Evolutionary conservation across 495 filamentous ascomycete species (phyloP).

Genomic region (Aspergillus ellipticus): DNA sequence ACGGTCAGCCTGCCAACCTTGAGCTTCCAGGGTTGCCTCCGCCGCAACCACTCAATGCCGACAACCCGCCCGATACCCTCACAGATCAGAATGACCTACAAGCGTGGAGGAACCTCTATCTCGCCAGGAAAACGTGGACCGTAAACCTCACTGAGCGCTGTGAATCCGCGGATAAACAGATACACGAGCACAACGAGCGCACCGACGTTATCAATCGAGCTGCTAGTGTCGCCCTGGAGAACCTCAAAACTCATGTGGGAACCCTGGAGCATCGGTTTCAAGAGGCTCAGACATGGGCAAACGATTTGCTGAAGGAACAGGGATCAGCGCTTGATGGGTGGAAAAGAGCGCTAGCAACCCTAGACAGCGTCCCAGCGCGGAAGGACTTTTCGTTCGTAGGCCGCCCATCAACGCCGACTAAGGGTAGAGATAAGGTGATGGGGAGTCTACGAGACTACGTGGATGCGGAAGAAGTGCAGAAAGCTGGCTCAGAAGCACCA

Average conservation of each 20-base stretch:
- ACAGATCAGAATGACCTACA: conserved; percentile 67
- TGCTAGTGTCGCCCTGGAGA: conserved; percentile 72
- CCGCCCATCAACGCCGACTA: conserved; percentile 40
- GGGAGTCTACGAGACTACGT: conserved; percentile 69
- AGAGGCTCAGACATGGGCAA: conserved; percentile 70
- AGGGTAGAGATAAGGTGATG: conserved; percentile 28
- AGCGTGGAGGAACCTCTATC: conserved; percentile 80
- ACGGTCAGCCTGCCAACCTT: conserved; percentile 35
- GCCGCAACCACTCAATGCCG: conserved; percentile 55
- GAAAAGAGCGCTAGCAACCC: conserved; percentile 61
- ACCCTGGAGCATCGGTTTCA: conserved; percentile 67
- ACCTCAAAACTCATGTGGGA: conserved; percentile 73
- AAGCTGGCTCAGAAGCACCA: conserved; percentile 52
- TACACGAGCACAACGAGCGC: conserved; percentile 56
- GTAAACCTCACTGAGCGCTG: conserved; percentile 61
- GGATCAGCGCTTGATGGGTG: conserved; percentile 59
- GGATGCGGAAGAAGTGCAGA: conserved; percentile 60
- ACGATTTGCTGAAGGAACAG: conserved; percentile 68
- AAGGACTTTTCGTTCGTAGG: conserved; percentile 55
- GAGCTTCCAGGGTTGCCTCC: conserved; percentile 53
- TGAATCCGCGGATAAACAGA: conserved; percentile 49
- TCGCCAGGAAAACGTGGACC: conserved; percentile 72
- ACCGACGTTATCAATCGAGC: conserved; percentile 69
- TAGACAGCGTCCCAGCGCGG: conserved; percentile 59
- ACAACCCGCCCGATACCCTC: conserved; percentile 68